Conservation (phyloP, 1,139 yeast genomes). For the Wickerhamomyces sp. region DNA sequence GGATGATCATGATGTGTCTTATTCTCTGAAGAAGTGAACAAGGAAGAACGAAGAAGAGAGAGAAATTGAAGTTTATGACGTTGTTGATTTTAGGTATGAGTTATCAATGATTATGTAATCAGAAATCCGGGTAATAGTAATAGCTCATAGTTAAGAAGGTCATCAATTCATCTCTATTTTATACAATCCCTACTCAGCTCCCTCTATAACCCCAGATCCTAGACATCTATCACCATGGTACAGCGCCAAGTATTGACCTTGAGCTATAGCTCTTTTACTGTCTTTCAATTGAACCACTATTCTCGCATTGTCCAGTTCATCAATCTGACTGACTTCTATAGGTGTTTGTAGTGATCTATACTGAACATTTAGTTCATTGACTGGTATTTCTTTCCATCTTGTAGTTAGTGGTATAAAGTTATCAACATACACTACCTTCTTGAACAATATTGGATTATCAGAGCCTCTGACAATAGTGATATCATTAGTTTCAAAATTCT, state of each 20-base stretch:
- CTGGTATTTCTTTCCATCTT: slow-evolving; percentile 9
- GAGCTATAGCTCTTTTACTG: slow-evolving; percentile 71
- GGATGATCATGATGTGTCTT: neutral
- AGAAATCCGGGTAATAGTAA: too few species aligned
- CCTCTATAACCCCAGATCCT: slow-evolving; percentile 65
- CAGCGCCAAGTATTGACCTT: slow-evolving; percentile 81
- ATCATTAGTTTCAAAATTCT: slow-evolving; percentile 58
- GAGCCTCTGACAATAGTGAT: slow-evolving; percentile 73
- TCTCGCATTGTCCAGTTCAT: slow-evolving; percentile 10
- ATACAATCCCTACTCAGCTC: slow-evolving; percentile 8
- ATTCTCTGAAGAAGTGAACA: too few species aligned
- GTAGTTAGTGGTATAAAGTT: slow-evolving; percentile 17
- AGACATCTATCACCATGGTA: slow-evolving; percentile 64
- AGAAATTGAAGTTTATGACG: too few species aligned
- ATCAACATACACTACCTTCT: slow-evolving; percentile 36
- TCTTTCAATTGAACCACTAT: slow-evolving; percentile 35
- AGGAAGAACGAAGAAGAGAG: too few species aligned
- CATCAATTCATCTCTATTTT: too few species aligned
- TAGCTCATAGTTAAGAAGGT: too few species aligned
- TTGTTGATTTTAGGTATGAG: too few species aligned
- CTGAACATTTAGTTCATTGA: slow-evolving; percentile 42
- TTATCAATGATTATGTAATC: too few species aligned
- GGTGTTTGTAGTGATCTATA: slow-evolving; percentile 69
- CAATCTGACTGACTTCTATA: slow-evolving; percentile 21
- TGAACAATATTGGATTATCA: slow-evolving; percentile 56